These are phyloP conservation scores for Chionographis japonica DNA, from an alignment of 106 monocot genomes.

Conservation along the genomic window DNA sequence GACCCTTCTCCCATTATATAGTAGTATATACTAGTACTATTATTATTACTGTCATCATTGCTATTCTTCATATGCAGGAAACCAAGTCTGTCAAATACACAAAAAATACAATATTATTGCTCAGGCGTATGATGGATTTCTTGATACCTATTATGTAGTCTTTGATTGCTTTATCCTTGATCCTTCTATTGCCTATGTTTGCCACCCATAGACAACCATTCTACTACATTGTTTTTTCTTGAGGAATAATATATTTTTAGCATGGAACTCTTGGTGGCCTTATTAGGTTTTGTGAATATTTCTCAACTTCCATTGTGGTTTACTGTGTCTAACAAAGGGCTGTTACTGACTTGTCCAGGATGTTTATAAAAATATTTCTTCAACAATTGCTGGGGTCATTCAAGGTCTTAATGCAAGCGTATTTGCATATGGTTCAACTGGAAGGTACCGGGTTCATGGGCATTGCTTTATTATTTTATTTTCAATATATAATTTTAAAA, in stretches of 20 bases:
- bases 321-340: not conserved
- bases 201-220: no score
- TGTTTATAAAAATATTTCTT: conserved; percentile 80
- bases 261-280: not conserved
- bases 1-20: no score
- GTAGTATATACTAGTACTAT: no score
- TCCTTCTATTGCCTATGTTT: no score
- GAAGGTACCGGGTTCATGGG: conserved; percentile 54
- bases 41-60: no score
- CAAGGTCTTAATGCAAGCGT: conserved; percentile 98
- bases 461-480: not conserved
- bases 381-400: conserved; percentile 83
- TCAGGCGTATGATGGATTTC: no score
- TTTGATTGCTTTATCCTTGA: no score
- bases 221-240: not conserved
- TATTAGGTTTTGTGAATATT: not conserved
- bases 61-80: no score
- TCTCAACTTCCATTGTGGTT: not conserved
- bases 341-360: conserved; percentile 43
- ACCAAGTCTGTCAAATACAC: no score
- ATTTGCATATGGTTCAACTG: conserved; percentile 99
- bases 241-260: not conserved
- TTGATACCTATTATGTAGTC: no score
- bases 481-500: not conserved
- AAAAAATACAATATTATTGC: no score